Conservation (phyloP, 768 basidiomycete species). For the Lactarius sp. region DNA sequence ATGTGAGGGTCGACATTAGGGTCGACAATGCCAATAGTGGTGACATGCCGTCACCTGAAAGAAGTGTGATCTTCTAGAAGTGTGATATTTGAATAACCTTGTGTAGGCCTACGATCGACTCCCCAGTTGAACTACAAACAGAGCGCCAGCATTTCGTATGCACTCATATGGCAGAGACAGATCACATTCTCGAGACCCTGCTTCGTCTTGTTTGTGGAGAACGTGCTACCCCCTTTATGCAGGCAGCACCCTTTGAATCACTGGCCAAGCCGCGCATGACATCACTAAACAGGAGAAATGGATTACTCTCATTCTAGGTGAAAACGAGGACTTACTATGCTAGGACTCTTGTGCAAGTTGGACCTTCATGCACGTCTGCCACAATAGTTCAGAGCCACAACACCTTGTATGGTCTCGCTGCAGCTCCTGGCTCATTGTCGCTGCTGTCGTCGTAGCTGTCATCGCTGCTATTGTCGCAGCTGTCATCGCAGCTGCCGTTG, state of each 20-base stretch:
- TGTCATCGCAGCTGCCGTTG: too few species aligned
- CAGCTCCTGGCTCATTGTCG: too few species aligned
- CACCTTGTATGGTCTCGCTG: too few species aligned
- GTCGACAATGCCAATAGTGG: slow-evolving; percentile 92
- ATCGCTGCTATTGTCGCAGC: too few species aligned
- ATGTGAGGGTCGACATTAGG: slow-evolving; percentile 93
- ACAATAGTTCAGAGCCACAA: too few species aligned
- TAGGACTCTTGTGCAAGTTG: too few species aligned
- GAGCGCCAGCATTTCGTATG: slow-evolving; percentile 87
- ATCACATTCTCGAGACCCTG: slow-evolving; percentile 90
- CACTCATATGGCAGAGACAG: slow-evolving; percentile 79
- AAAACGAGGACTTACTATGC: too few species aligned
- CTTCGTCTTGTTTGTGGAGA: slow-evolving; percentile 89
- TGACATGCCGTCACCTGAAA: slow-evolving; percentile 49
- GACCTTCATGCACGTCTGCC: too few species aligned
- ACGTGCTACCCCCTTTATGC: slow-evolving; percentile 66
- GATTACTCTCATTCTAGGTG: too few species aligned
- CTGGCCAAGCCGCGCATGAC: too few species aligned
- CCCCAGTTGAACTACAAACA: slow-evolving; percentile 65
- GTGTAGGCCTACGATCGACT: slow-evolving; percentile 82
- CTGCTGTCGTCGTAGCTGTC: too few species aligned
- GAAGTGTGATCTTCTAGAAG: neutral
- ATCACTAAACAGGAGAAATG: too few species aligned
- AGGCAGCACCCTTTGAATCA: slow-evolving; percentile 40
- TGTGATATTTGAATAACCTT: slow-evolving; percentile 10